Evolutionary conservation across 129 eudicot species (phyloP), one percentile per base, ranked within the genome.

Genomic region (Oenanthe sinensis): DNA sequence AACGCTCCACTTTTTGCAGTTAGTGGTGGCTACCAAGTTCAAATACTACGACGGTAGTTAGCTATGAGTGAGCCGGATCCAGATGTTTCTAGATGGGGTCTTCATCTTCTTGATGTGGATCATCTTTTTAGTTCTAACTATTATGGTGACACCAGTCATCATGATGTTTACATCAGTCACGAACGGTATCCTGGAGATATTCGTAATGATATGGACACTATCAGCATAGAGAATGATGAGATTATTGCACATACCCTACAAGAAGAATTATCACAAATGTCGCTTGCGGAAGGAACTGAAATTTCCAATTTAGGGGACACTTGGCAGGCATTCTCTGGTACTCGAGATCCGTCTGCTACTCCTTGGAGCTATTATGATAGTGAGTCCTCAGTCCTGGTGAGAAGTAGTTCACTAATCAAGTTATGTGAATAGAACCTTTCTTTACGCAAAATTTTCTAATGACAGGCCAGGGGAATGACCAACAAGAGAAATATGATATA

Each of bases 51-150:
- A 17, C 54, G 58, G 71, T 47, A 77, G 60, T 69, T 76, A 83
- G 77, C 47, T 75, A 90, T 87, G 92, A 85, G 82, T 14, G 91
- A 88, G 65, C 91, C 87, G 52, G 96, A 90, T 82, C 79, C 89
- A 48, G 98, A 93, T 86, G 88, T 89, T 77, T 82, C 83, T 67
- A 78, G 76, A 17, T 90, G 96, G 98, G 91, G 90, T 67, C 88
- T 84, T 69, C 48, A 88, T 75, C 71, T 88, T 83, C 87, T 92
- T 75, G 89, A 88, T 44, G 89, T 88, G 20, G 96, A 90, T 74
- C 85, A 83, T 49, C 85, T 90, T 8, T 87, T 88, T 80, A 90
- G 88, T 55, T 81, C 87, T 62, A 85, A 82, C 71, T 90, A 89
- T 79, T 90, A 93, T 47, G 93, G 93, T 74, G 89, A 90, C 68